Conservation (phyloP, 2,329 filamentous ascomycete species). For the Trichoderma afroharzianum region DNA sequence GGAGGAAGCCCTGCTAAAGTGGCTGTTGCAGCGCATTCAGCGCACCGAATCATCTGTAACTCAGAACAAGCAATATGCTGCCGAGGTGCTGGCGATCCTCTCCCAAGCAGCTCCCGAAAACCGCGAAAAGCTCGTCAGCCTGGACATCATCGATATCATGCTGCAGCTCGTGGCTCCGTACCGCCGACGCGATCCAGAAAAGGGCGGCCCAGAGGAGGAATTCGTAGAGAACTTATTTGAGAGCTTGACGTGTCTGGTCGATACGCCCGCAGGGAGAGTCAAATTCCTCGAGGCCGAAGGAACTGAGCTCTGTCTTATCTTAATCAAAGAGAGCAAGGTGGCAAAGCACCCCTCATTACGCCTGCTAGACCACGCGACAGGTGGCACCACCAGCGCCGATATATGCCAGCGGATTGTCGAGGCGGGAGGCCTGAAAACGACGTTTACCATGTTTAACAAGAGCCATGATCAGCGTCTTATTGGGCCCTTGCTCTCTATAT, state of each 20-base stretch:
- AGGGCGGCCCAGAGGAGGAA: constrained; percentile 86
- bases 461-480: constrained; percentile 64
- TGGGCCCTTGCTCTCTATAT: constrained; percentile 82
- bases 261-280: constrained; percentile 69
- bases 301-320: constrained; percentile 84
- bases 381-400: constrained; percentile 43
- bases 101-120: constrained; percentile 71
- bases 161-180: constrained; percentile 83
- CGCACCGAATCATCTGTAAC: constrained; percentile 63
- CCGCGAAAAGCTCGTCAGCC: constrained; percentile 56
- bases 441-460: constrained; percentile 88
- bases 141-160: constrained; percentile 73
- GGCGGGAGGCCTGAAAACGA: constrained; percentile 75
- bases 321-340: constrained; percentile 84
- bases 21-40: constrained; percentile 73
- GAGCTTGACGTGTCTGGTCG: constrained; percentile 73
- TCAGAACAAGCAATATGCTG: constrained; percentile 94
- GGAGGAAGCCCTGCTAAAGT: constrained; percentile 65
- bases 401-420: constrained; percentile 78
- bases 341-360: constrained; percentile 75
- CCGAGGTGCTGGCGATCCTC: constrained; percentile 86
- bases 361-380: constrained; percentile 77
- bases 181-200: constrained; percentile 78
- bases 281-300: constrained; percentile 89
- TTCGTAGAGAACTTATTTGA: constrained; percentile 95